phyloP scores from a whole-genome alignment of 345 rosid species.

The Melaleuca alternifolia region DNA sequence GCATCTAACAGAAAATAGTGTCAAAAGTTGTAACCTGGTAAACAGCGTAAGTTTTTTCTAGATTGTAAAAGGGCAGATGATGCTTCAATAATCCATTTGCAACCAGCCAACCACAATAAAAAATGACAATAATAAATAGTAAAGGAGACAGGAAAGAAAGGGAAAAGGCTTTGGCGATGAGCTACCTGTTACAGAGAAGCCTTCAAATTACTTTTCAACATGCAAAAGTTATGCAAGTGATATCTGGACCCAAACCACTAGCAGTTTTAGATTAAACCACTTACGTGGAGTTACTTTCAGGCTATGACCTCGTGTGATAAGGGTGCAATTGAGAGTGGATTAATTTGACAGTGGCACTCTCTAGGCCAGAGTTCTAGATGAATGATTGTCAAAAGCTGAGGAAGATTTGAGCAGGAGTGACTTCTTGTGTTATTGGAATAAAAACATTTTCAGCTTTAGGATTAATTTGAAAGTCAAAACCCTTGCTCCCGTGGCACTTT shows the following conservation, averaged over 20 bases:
- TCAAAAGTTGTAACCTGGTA: background rate
- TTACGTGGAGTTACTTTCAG: background rate
- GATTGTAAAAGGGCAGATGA: background rate
- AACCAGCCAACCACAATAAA: background rate
- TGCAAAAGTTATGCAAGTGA: background rate
- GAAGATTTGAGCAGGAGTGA: background rate
- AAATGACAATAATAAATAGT: background rate
- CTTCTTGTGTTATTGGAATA: background rate
- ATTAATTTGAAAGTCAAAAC: background rate
- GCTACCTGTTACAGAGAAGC: background rate
- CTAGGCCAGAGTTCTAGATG: background rate
- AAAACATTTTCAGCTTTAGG: background rate
- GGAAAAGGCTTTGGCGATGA: background rate
- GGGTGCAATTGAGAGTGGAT: background rate
- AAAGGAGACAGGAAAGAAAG: background rate
- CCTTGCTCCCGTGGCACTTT: background rate
- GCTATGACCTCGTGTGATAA: background rate
- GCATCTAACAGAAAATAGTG: background rate
- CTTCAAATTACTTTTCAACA: background rate
- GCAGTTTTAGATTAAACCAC: background rate
- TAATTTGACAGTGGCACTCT: background rate
- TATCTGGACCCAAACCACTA: background rate
- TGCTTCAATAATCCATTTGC: background rate
- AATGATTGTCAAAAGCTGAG: background rate
- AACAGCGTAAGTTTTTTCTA: rapidly evolving